phyloP scores from a whole-genome alignment of 805 yeast genomes.

The Candida tammaniensis region DNA sequence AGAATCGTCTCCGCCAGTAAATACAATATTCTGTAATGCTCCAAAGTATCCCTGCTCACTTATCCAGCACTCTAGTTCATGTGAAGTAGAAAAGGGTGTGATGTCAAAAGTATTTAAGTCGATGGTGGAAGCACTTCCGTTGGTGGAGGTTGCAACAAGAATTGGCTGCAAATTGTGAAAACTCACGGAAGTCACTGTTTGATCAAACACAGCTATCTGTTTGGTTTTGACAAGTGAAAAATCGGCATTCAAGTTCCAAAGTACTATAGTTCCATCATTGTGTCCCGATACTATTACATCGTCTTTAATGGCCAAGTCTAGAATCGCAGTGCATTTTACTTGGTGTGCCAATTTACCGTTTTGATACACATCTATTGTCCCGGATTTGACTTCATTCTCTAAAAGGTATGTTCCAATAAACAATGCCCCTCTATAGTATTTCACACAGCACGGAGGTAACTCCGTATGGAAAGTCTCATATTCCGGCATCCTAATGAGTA shows the following conservation, averaged over 20 bases:
- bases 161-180: constrained; percentile 6
- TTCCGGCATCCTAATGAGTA: no score
- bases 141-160: constrained; percentile 55
- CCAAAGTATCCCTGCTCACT: constrained; percentile 64
- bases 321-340: constrained; percentile 53
- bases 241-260: constrained; percentile 49
- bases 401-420: constrained; percentile 81
- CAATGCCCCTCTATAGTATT: constrained; percentile 55
- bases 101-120: constrained; percentile 20
- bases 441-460: constrained; percentile 82
- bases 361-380: constrained; percentile 50
- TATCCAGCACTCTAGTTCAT: constrained; percentile 86
- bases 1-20: constrained; percentile 91
- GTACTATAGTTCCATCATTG: constrained; percentile 69
- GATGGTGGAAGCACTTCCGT: constrained; percentile 55
- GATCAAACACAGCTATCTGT: constrained; percentile 9
- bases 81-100: constrained; percentile 39
- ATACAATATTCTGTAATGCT: constrained; percentile 54
- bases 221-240: constrained; percentile 1
- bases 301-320: constrained; percentile 73
- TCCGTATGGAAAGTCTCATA: constrained; percentile 41
- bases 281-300: constrained; percentile 57
- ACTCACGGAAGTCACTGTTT: constrained; percentile 55
- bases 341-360: constrained; percentile 14
- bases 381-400: constrained; percentile 60